Evolutionary conservation across 306 rosid genomes (phyloP), one percentile per base, ranked within the genome.

Genomic region (Pyrus betulifolia): DNA sequence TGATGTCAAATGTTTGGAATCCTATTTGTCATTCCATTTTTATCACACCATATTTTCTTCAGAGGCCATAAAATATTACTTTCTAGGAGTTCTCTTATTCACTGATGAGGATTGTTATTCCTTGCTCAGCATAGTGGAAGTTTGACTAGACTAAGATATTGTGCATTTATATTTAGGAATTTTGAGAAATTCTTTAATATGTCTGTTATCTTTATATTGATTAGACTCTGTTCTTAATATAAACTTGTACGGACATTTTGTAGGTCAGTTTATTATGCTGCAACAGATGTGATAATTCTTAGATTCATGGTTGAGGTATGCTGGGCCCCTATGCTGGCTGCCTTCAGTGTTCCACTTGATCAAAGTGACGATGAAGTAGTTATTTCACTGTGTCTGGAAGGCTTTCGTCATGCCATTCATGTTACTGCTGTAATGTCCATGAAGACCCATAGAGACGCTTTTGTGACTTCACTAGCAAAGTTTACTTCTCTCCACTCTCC

Each of bases 281-380:
- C 97, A 66, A 91, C 98, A 63, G 96, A 96, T 86, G 94, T 87
- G 73, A 89, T 96, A 81, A 88, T 96, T 77, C 97, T 96, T 28
- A 89, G 89, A 87, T 96, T 96, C 83, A 96, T 96, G 99, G 86
- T 92, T 82, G 98, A 96, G 87, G 98, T 84, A 38, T 96, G 99
- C 83, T 96, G 99, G 99, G 99, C 99, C 83, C 99, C 99, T 27
- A 96, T 91, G 97, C 77, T 96, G 79, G 99, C 99, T 81, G 99
- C 99, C 76, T 96, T 96, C 88, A 96, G 99, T 67, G 99, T 96
- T 78, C 97, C 99, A 42, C 98, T 96, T 65, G 99, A 96, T 82
- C 99, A 87, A 86, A 96, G 91, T 82, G 97, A 96, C 57, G 99
- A 96, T 67, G 99, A 93, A 87, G 85, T 89, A 66, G 82, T 96